Evolutionary conservation across 257 asterid genomes (phyloP), one percentile per base, ranked within the genome.

Genomic region (Fraxinus cuspidata): DNA sequence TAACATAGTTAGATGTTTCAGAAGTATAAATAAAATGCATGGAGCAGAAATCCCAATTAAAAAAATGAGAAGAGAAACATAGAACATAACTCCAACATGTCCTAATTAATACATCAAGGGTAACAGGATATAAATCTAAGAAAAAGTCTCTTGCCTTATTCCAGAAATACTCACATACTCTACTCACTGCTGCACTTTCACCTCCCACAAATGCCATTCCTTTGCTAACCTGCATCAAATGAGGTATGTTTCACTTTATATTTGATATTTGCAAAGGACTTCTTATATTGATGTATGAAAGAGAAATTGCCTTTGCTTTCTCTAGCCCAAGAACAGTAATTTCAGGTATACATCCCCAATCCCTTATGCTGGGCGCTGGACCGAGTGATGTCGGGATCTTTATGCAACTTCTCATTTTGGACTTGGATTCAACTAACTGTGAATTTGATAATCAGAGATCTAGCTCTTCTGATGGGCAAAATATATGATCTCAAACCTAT

Each of bases 101-200:
- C 34, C 69, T 11, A 63, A 4, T 63, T 63, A 63, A 11, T 63
- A 27, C 19, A 27, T 63, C 69, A 21, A 23, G 3, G 31, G 60
- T 28, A 70, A 51, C 16, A 38, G 31, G 19, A 47, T 42, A 18
- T 13, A 12, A 13, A 34, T 10, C 71, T 37, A 72, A 25, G 53
- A 67, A 21, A 64, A 77, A 27, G 9, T 15, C 16, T 23, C 84
- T 77, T 77, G 86, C 99, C 96, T 95, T 93, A 82, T 88, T 91
- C 99, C 99, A 95, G 85, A 95, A 89, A 85, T 93, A 93, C 81
- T 95, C 99, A 11, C 90, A 85, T 71, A 93, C 88, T 84, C 98
- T 83, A 81, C 96, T 87, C 71, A 95, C 73, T 7, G 97, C 98
- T 10, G 94, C 99, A 81, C 87, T 90, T 85, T 95, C 99, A 81